phyloP scores from a whole-genome alignment of 2,329 filamentous ascomycete species.

The Podosphaera fusca region DNA sequence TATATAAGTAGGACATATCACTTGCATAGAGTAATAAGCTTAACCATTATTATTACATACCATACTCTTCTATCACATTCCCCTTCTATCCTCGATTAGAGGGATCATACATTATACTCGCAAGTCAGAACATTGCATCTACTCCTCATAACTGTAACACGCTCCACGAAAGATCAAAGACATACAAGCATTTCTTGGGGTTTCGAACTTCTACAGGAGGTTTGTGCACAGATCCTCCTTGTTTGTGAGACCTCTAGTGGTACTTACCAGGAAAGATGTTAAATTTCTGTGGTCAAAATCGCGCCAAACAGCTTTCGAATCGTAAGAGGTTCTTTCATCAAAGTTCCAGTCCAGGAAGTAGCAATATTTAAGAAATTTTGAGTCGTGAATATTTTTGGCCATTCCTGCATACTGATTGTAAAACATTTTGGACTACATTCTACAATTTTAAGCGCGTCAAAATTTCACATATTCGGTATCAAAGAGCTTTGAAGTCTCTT shows the following conservation, averaged over 20 bases:
- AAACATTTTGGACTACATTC: no score
- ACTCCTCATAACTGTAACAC: no score
- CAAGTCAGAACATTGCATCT: no score
- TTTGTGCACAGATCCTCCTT: background rate
- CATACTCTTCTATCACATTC: no score
- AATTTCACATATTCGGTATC: background rate
- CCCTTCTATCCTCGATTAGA: no score
- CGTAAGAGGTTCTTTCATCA: background rate
- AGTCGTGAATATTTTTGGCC: background rate
- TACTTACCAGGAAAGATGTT: background rate
- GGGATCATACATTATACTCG: no score
- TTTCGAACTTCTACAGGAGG: background rate
- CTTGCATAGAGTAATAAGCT: no score
- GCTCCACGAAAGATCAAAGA: background rate
- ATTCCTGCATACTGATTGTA: background rate
- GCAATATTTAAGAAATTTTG: background rate
- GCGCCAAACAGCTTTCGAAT: background rate
- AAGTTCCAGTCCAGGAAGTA: background rate
- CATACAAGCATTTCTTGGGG: background rate
- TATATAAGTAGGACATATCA: no score
- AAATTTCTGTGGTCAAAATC: background rate
- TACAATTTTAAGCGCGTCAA: background rate
- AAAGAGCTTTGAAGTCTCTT: background rate
- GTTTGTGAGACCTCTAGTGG: background rate
- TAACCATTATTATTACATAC: no score